Base-by-base conservation (phyloP, 805 yeast genomes). In the Tetrapisispora pingtungensis region DNA sequence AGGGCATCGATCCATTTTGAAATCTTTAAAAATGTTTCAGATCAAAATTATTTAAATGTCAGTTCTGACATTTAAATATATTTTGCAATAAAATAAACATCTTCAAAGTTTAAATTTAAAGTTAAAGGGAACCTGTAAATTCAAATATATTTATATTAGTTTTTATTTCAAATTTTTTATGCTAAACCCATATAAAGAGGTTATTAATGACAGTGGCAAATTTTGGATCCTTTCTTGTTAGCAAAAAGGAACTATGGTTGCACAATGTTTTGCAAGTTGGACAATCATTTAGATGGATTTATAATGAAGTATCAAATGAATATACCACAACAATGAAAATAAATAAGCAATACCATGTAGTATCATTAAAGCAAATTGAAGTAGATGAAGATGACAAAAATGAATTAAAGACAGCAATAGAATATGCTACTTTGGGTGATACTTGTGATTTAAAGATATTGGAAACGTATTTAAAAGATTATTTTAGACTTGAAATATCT, bases 401-500 rank as follows among this genome's bases (percentile, higher is more conserved):
- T 17, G 36, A 14, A n/a, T 10, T 12, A 10, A 32, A 32, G 56
- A 3, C 39, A 53, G 8, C 14, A 8, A 59, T 87, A 7, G 73
- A 80, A 46, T 88, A 74, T 68, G 54, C 80, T 44, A 60, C 73
- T 42, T 40, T 71, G 7, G 70, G 70, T 15, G 44, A 49, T 20
- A 32, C 37, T 36, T 46, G 59, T 20, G 55, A 57, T 20, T 24
- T 36, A 2, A 67, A 68, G 10, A 67, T 71, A 1, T 55, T 71
- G 10, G 65, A 61, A 5, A 61, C 51, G 1, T 68, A 81, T 31
- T 59, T 89, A 2, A 48, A 57, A 7, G 85, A 81, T 55, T 90
- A 90, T 61, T 82, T 93, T 61, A 77, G 84, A 50, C 64, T 88
- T 31, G 65, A 75, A 8, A 71, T 82, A 2, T 71, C 75, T 17